Base-by-base conservation (phyloP, 1,284 basidiomycete species). In the Naganishia albida region DNA sequence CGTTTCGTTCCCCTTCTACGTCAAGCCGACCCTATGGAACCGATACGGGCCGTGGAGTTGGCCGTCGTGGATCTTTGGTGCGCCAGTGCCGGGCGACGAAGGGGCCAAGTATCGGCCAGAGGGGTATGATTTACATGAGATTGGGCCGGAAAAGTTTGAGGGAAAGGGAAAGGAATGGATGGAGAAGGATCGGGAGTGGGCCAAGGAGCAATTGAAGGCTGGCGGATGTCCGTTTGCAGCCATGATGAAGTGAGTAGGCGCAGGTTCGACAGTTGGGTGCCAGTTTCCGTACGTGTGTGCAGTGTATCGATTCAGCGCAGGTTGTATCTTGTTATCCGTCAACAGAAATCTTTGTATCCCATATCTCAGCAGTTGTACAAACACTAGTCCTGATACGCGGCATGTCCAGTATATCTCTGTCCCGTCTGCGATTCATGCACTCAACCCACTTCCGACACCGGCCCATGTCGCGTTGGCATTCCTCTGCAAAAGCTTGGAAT, bases 141-240 rank as follows among this genome's bases (percentile, higher is more conserved):
- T 66, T 23, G 65, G 65, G 6, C 65, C 65, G 30, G 46, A 49
- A 3, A 40, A 42, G 25, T 50, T 55, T 54, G 38, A 57, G 38
- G 63, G 63, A 2, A 64, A 64, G 63, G 63, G 63, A 16, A n/a
- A 51, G 26, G 63, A 64, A 18, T 64, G 63, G 63, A 64, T 64
- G 63, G 63, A 26, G 30, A 15, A 34, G 18, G 63, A 64, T 43
- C 28, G 54, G 4, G 15, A 26, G 55, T 44, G 40, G 39, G 38
- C 44, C 3, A n/a, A 43, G 40, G 46, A 52, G 42, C 43, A n/a
- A 26, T 43, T 57, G 4, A 26, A 16, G 16, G 54, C 26, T 13
- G 48, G 54, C 25, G 52, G 28, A 10, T 64, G 63, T 46, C 63
- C 63, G 1, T 64, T 64, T 52, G 51, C 30, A 6, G 50, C 49